phyloP scores from a whole-genome alignment of 306 rosid genomes.

The Betula pendula region DNA sequence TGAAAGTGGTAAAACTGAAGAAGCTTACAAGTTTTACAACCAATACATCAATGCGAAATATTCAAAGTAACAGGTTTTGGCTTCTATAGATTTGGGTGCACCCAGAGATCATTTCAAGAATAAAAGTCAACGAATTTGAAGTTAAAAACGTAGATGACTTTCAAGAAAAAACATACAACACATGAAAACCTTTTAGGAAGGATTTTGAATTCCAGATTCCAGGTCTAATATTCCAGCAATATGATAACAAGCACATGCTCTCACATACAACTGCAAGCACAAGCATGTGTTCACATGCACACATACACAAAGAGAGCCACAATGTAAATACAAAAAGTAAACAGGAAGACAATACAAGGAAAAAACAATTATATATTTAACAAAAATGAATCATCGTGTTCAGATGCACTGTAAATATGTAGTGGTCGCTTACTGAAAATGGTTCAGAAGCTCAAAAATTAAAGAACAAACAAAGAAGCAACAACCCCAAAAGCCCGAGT shows the following conservation, averaged over 20 bases:
- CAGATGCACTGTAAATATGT: neutral
- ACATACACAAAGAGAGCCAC: neutral
- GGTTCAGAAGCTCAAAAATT: neutral
- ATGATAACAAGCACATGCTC: neutral
- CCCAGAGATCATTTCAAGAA: neutral
- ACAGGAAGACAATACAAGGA: no score
- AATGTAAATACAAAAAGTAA: no score
- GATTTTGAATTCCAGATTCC: neutral
- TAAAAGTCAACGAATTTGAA: neutral
- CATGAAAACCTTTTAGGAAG: neutral
- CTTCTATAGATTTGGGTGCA: neutral
- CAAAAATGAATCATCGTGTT: neutral
- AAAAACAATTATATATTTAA: no score
- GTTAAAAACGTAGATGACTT: neutral
- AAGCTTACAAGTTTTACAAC: conserved; percentile 5
- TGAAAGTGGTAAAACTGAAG: neutral
- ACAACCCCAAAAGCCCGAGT: neutral
- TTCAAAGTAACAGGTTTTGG: neutral
- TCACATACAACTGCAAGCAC: neutral
- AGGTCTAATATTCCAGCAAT: neutral
- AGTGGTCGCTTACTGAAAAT: neutral
- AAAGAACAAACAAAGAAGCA: neutral
- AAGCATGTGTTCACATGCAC: no score
- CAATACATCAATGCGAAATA: neutral
- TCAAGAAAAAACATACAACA: neutral